phyloP scores from a whole-genome alignment of 495 filamentous ascomycete genomes.

The Neurospora intermedia region DNA sequence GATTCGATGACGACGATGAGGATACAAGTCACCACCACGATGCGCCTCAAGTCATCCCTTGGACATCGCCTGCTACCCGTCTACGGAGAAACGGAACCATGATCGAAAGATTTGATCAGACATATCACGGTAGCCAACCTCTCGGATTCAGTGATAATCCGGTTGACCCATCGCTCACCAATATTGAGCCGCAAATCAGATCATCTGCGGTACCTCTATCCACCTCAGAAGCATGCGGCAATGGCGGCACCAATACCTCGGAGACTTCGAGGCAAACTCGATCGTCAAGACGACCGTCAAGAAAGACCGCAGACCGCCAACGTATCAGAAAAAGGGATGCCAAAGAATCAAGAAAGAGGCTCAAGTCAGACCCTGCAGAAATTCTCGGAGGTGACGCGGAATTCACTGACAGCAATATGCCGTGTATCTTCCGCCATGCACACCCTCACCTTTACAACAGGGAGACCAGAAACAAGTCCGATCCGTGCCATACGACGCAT shows the following conservation, averaged over 20 bases:
- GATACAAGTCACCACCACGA: constrained; percentile 4
- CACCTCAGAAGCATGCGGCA: background rate
- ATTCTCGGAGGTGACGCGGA: constrained; percentile 2
- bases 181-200: background rate
- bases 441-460: constrained; percentile 23
- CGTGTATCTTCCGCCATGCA: constrained; percentile 21
- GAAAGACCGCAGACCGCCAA: background rate
- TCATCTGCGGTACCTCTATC: background rate
- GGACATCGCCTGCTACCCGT: constrained; percentile 23
- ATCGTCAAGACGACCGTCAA: background rate
- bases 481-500: constrained; percentile 24
- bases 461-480: constrained; percentile 20
- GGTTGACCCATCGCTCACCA: constrained; percentile 12
- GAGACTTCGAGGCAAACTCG: background rate
- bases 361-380: background rate
- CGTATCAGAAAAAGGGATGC: background rate
- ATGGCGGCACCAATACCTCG: background rate
- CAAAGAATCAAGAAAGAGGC: background rate
- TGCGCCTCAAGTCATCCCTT: constrained; percentile 13
- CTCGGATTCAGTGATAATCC: background rate
- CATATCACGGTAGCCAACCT: constrained; percentile 11
- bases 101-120: constrained; percentile 18
- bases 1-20: constrained; percentile 15
- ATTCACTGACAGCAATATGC: constrained; percentile 23
- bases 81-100: constrained; percentile 18